phyloP scores from a whole-genome alignment of 73 alveolate genomes.

The Stentor roeselii region DNA sequence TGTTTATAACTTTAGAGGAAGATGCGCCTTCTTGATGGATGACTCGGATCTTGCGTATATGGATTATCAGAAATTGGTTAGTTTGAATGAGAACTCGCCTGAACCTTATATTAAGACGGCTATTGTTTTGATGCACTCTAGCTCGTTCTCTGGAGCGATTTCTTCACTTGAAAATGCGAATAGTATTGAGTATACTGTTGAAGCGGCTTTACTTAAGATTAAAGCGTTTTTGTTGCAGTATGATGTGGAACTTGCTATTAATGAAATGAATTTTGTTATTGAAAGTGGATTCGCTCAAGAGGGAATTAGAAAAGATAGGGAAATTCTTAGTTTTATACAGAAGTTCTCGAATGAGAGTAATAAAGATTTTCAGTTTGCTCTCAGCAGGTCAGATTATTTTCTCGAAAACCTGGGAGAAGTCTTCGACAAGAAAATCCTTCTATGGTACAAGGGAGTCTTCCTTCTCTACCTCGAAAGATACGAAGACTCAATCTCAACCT shows the following conservation, averaged over 20 bases:
- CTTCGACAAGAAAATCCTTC: not conserved
- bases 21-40: conserved; percentile 63
- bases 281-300: not conserved
- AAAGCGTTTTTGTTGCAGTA: not conserved
- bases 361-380: not conserved
- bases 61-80: conserved; percentile 58
- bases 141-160: not conserved
- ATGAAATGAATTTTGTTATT: not conserved
- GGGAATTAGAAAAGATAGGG: not conserved
- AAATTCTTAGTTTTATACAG: not conserved
- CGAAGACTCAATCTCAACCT: not conserved
- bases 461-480: not conserved
- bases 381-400: not conserved
- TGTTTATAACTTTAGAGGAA: conserved; percentile 67
- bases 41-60: conserved; percentile 66
- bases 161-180: not conserved
- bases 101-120: not conserved
- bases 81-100: not conserved
- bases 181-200: not conserved
- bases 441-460: not conserved
- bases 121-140: not conserved
- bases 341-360: not conserved
- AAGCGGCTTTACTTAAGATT: not conserved
- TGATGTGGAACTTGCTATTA: not conserved
- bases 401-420: not conserved